These are phyloP conservation scores for Phragmites australis DNA, from an alignment of 176 grass and related monocot genomes.

Conservation along the genomic window DNA sequence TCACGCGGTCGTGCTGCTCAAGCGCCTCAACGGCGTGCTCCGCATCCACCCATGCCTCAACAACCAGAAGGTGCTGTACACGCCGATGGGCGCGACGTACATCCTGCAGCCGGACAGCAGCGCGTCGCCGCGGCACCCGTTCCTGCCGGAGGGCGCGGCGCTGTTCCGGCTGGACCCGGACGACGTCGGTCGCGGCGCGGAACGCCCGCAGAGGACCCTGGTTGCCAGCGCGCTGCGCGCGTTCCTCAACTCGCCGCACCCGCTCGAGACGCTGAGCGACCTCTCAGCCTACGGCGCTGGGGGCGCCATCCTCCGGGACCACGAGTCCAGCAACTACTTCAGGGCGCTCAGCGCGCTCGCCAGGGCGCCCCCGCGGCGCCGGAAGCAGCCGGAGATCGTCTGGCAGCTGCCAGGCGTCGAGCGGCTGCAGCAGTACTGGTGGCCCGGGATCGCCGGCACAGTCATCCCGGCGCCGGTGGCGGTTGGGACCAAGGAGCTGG, in stretches of 20 bases:
- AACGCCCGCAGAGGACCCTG: slow-evolving; percentile 38
- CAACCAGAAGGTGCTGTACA: slow-evolving; percentile 73
- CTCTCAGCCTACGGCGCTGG: slow-evolving; percentile 73
- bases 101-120: slow-evolving; percentile 76
- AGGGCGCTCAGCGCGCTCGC: slow-evolving; percentile 62
- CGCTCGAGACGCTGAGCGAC: slow-evolving; percentile 93
- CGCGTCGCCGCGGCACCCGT: slow-evolving; percentile 70
- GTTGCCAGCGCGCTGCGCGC: slow-evolving; percentile 65
- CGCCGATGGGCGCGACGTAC: slow-evolving; percentile 81
- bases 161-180: slow-evolving; percentile 67
- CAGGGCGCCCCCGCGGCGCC: slow-evolving; percentile 40
- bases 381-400: slow-evolving; percentile 48
- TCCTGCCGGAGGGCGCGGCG: slow-evolving; percentile 75
- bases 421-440: slow-evolving; percentile 72
- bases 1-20: slow-evolving; percentile 71
- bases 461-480: slow-evolving; percentile 28
- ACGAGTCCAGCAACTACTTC: slow-evolving; percentile 95
- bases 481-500: slow-evolving; percentile 54
- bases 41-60: slow-evolving; percentile 85
- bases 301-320: slow-evolving; percentile 92
- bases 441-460: slow-evolving; percentile 57
- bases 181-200: background rate
- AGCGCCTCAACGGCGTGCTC: slow-evolving; percentile 76
- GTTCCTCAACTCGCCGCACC: slow-evolving; percentile 96
- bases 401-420: slow-evolving; percentile 57